phyloP scores from a whole-genome alignment of 2,329 filamentous ascomycete genomes.

The Aureobasidium sp. region DNA sequence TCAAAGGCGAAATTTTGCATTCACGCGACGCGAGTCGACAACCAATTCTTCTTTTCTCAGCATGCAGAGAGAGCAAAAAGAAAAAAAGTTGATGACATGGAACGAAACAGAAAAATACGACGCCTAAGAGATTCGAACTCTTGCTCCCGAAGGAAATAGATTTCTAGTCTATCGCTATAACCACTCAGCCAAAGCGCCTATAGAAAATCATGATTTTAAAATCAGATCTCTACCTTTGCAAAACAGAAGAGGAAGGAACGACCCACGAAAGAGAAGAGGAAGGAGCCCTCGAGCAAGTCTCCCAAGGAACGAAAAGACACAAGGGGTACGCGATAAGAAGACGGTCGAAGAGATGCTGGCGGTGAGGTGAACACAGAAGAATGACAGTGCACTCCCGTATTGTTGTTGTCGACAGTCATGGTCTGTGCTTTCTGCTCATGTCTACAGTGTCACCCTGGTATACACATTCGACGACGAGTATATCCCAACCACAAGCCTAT shows the following conservation, averaged over 20 bases:
- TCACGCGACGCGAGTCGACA: no score
- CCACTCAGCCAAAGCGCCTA: slow-evolving; percentile 11
- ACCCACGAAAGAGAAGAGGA: no score
- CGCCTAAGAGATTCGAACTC: slow-evolving; percentile 5
- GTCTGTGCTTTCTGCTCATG: neutral
- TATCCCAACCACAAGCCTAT: neutral
- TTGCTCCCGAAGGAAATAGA: slow-evolving; percentile 9
- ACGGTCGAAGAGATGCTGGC: neutral
- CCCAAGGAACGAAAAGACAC: no score
- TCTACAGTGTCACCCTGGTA: neutral
- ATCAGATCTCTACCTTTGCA: no score
- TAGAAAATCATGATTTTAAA: neutral
- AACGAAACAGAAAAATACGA: neutral
- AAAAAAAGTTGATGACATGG: no score
- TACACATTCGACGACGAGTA: neutral
- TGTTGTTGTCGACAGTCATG: neutral
- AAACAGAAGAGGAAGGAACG: no score
- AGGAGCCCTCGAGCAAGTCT: no score
- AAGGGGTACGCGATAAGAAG: neutral
- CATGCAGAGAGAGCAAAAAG: no score
- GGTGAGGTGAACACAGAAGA: neutral
- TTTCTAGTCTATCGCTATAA: slow-evolving; percentile 14
- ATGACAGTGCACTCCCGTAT: neutral
- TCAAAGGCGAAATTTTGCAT: no score
- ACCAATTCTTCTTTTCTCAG: no score